phyloP scores from a whole-genome alignment of 371 early-diverging fungal species.

The Capniomyces stellatus region DNA sequence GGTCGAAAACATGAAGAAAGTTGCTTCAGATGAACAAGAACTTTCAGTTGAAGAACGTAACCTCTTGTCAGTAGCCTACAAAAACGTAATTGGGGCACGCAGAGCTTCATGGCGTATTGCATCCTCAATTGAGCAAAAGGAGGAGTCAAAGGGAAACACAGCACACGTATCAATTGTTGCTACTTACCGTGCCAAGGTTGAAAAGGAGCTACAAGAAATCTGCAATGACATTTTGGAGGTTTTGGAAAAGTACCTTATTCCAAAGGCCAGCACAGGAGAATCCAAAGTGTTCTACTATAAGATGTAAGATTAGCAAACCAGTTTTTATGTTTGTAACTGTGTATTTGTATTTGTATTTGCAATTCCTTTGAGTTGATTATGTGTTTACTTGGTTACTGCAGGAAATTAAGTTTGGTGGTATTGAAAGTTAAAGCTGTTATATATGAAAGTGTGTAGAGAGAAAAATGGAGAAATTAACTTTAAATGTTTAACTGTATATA shows the following conservation, averaged over 20 bases:
- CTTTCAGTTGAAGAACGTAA: constrained; percentile 96
- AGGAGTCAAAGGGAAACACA: constrained; percentile 78
- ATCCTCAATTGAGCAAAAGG: constrained; percentile 96
- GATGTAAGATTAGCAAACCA: constrained; percentile 38
- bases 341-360: too few relatives aligned
- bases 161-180: constrained; percentile 75
- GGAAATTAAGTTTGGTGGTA: too few relatives aligned
- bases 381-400: too few relatives aligned
- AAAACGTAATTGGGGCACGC: constrained; percentile 98
- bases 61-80: constrained; percentile 97
- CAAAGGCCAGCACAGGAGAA: constrained; percentile 72
- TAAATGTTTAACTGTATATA: too few relatives aligned
- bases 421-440: too few relatives aligned
- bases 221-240: constrained; percentile 94
- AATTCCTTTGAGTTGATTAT: too few relatives aligned
- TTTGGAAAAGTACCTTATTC: constrained; percentile 77
- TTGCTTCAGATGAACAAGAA: constrained; percentile 47
- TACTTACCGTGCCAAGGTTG: constrained; percentile 82
- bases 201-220: constrained; percentile 82
- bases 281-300: constrained; percentile 98
- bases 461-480: too few relatives aligned
- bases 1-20: constrained; percentile 87
- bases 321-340: neutral
- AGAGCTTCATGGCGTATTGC: constrained; percentile 99
- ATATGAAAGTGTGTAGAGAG: too few relatives aligned